A percentile compares a stretch with the other conserved stretches of the same genome.
Conservation (phyloP, 768 basidiomycete genomes). For the Collybiopsis luxurians region DNA sequence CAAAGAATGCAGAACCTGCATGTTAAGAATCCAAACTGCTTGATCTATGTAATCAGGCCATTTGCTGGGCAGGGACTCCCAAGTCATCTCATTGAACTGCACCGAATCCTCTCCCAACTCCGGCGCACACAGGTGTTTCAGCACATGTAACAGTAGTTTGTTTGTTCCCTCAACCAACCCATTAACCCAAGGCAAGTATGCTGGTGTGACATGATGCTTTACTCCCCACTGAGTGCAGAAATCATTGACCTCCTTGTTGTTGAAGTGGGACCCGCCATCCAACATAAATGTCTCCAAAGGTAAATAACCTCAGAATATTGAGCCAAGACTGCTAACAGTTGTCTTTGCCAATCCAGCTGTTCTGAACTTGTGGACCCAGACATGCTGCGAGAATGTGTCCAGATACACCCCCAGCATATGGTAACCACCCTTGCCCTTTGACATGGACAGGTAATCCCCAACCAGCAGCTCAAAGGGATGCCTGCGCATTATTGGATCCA, state of each 20-base stretch:
- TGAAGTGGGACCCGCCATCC: too few relatives aligned
- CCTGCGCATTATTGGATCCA: slow-evolving; percentile 25
- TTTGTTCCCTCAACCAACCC: too few relatives aligned
- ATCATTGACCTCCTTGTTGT: too few relatives aligned
- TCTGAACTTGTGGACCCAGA: too few relatives aligned
- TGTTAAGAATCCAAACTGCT: neutral
- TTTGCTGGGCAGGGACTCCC: neutral
- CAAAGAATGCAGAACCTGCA: neutral
- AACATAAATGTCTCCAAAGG: too few relatives aligned
- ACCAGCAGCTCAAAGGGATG: slow-evolving; percentile 14
- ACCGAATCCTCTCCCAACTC: neutral
- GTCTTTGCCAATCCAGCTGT: too few relatives aligned
- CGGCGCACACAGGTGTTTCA: neutral
- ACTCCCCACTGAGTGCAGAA: neutral
- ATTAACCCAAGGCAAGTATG: too few relatives aligned
- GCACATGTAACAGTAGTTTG: too few relatives aligned
- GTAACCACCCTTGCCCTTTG: neutral
- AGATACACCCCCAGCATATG: too few relatives aligned
- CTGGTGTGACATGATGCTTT: neutral
- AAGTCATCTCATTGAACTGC: neutral
- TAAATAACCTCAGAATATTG: too few relatives aligned
- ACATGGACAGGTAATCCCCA: slow-evolving; percentile 11
- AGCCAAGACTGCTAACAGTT: too few relatives aligned
- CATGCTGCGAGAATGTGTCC: too few relatives aligned
- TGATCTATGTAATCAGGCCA: slow-evolving; percentile 1